Base-by-base conservation (phyloP, 352 stramenopile genomes). In the Pythium guiyangense region DNA sequence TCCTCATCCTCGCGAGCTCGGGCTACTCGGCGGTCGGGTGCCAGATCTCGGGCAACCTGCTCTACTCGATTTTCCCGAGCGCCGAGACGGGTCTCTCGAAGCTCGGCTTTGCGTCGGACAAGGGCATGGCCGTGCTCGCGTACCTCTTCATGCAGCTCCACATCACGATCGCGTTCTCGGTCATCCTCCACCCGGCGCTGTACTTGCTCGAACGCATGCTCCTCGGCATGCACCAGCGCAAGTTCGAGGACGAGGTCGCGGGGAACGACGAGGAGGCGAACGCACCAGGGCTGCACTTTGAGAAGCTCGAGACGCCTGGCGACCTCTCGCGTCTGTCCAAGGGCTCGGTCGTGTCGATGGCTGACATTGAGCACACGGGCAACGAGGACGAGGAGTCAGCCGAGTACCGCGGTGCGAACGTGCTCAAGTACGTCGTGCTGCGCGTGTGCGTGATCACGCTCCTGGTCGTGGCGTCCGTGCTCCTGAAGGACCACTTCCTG, bases 401-500 rank as follows among this genome's bases (percentile, higher is more conserved):
- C 14, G 70, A 76, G 54, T 81, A 81, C 44, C 39, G 57, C 17
- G 65, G 70, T 22, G 57, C 55, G 8, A 77, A 76, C 49, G 39
- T 54, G 48, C 22, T 53, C 27, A 53, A 53, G 27, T 43, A 53
- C 48, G 29, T 43, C 2, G 45, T 65, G 11, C 60, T 84, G 8
- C 71, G 73, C 18, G 26, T 76, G 20, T 42, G 62, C 2, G 73
- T 80, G 9, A 67, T 83, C 27, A 29, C 52, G 6, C 26, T 73
- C 9, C 52, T 79, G 4, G 71, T 76, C 2, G 58, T 79, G 25
- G 54, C 61, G n/a, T 69, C 71, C 1, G 59, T 84, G 20, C 12
- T 80, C 1, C 46, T 84, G 22, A 68, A 77, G 53, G 70, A 84
- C 65, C 62, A 76, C 22, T 81, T 84, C 37, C 45, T 56, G n/a